Conservation (phyloP, 176 grass and related monocot species). For the Calamus simplicifolius region DNA sequence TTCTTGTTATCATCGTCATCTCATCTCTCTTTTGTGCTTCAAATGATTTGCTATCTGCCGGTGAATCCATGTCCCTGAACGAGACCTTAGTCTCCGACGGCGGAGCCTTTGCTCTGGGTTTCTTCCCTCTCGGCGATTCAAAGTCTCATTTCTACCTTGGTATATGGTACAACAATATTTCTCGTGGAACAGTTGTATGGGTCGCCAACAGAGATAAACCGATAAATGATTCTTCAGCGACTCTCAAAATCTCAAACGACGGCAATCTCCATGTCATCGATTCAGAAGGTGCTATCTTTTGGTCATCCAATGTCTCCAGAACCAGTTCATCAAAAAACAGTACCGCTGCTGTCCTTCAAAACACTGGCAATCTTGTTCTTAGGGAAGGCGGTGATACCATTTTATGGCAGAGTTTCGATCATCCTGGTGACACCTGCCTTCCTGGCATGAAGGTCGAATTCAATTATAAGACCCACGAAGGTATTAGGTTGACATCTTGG, state of each 20-base stretch:
- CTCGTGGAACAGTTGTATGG: conserved; percentile 28
- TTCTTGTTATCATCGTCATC: too few species aligned
- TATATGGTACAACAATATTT: conserved; percentile 39
- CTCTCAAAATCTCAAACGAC: conserved; percentile 7
- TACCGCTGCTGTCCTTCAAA: not conserved
- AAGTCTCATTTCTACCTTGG: conserved; percentile 9
- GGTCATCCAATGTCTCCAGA: conserved; percentile 13
- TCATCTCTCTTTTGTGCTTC: conserved; percentile 7
- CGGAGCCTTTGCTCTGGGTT: conserved; percentile 36
- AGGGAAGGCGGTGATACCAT: not conserved
- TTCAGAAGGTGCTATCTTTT: conserved; percentile 1
- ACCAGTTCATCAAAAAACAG: not conserved
- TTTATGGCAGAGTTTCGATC: conserved; percentile 36
- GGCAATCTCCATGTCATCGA: conserved; percentile 23
- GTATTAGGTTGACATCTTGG: too few species aligned
- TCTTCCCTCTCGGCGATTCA: conserved; percentile 30
- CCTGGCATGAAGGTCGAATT: conserved; percentile 31
- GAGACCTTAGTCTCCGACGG: conserved; percentile 20
- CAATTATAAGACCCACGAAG: too few species aligned
- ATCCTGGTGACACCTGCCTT: conserved; percentile 28
- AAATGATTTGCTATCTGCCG: conserved; percentile 23
- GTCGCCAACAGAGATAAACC: conserved; percentile 41
- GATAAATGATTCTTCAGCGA: not conserved
- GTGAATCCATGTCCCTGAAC: conserved; percentile 10
- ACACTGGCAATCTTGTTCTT: conserved; percentile 27